Percentiles rank a stretch among this genome's conserved stretches.
These are phyloP conservation scores for Coffea canephora DNA, from an alignment of 257 asterid species.

Conservation along the genomic window DNA sequence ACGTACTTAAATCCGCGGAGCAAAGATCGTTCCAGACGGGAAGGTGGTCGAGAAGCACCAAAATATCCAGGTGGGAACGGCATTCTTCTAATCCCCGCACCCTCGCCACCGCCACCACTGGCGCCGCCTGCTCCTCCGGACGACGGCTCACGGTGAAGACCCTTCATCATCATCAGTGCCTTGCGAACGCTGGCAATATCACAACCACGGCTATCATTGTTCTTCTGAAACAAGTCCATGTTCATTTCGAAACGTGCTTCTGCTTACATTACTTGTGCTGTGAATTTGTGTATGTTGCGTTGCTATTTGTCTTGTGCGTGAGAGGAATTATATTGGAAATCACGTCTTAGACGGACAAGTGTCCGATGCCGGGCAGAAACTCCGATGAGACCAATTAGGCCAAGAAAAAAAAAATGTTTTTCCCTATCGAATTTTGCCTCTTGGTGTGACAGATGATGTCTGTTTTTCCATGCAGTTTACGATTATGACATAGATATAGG, in stretches of 20 bases:
- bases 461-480: neutral
- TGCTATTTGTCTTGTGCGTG: neutral
- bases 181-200: neutral
- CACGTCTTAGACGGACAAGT: slow-evolving; percentile 3
- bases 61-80: neutral
- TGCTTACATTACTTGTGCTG: neutral
- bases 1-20: neutral
- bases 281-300: neutral
- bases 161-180: neutral
- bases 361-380: neutral
- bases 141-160: neutral
- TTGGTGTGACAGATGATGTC: neutral
- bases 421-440: neutral
- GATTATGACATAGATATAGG: neutral
- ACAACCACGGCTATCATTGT: neutral
- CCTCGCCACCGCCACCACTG: neutral
- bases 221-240: neutral
- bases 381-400: neutral
- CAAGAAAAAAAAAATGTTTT: neutral
- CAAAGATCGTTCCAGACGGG: slow-evolving; percentile 2
- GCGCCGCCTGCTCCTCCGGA: neutral
- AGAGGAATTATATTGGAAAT: neutral
- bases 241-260: neutral
- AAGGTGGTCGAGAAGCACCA: slow-evolving; percentile 3
- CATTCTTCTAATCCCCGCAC: neutral